These are phyloP conservation scores for Ceratobasidium sp. DNA, from an alignment of 1,284 basidiomycete genomes.

Conservation along the genomic window DNA sequence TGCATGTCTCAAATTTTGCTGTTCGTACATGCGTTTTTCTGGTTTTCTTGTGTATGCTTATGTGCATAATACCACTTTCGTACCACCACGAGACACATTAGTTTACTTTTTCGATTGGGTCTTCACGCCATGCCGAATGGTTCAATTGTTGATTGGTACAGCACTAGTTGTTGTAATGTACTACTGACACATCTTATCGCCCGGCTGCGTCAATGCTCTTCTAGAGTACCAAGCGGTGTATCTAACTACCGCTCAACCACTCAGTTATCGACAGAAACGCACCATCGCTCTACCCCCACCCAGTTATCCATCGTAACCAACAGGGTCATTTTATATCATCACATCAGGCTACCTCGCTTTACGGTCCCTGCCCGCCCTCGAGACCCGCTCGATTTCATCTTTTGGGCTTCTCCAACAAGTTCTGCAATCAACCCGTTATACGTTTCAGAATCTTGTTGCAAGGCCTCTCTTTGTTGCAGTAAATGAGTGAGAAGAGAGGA, in stretches of 20 bases:
- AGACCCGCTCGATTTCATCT: conserved; percentile 47
- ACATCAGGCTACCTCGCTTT: conserved; percentile 40
- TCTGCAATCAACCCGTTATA: conserved; percentile 86
- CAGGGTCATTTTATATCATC: background rate
- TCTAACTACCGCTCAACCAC: no score
- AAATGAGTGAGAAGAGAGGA: conserved; percentile 82
- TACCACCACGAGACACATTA: background rate
- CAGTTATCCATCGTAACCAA: background rate
- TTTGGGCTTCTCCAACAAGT: conserved; percentile 72
- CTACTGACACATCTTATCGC: conserved; percentile 21
- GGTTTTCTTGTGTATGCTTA: conserved; percentile 4
- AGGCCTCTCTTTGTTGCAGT: conserved; percentile 83
- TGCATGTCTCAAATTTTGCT: no score
- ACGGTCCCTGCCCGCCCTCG: conserved; percentile 20
- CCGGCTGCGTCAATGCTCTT: no score
- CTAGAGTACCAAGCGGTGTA: no score
- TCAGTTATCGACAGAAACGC: no score
- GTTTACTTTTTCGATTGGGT: no score
- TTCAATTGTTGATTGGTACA: conserved; percentile 6
- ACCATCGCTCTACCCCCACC: no score
- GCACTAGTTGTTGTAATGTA: background rate
- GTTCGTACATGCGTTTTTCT: conserved; percentile 5
- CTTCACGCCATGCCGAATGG: no score
- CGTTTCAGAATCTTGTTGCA: conserved; percentile 88
- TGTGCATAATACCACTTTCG: conserved; percentile 5